Percentiles rank a stretch among this genome's conserved stretches.
These are phyloP conservation scores for Termitomyces sp. DNA, from an alignment of 768 basidiomycete genomes.

Conservation along the genomic window DNA sequence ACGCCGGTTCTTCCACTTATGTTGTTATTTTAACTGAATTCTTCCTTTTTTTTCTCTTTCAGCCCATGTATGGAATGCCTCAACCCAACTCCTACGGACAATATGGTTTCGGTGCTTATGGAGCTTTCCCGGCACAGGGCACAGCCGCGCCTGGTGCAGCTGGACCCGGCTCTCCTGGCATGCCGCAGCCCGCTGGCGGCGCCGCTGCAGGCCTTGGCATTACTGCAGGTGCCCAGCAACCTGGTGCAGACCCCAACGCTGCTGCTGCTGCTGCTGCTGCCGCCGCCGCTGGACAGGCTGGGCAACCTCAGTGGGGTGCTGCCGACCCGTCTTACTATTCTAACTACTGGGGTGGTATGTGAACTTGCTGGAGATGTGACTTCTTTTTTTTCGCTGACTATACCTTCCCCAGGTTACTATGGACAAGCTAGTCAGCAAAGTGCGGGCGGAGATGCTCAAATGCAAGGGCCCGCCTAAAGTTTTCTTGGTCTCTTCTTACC, in stretches of 20 bases:
- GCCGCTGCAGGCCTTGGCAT: constrained; percentile 55
- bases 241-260: constrained; percentile 53
- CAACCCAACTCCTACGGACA: constrained; percentile 78
- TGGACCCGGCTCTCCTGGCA: constrained; percentile 54
- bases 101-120: constrained; percentile 75
- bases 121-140: constrained; percentile 64
- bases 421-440: constrained; percentile 66
- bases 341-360: constrained; percentile 83
- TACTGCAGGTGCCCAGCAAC: constrained; percentile 54
- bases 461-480: constrained; percentile 47
- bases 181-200: constrained; percentile 55
- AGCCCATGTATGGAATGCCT: constrained; percentile 92
- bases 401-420: constrained; percentile 62
- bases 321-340: constrained; percentile 78
- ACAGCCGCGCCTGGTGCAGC: constrained; percentile 46
- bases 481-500: constrained; percentile 29
- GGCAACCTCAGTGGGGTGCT: constrained; percentile 75
- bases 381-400: constrained; percentile 6
- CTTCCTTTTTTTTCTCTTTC: constrained; percentile 9
- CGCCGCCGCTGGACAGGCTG: constrained; percentile 53
- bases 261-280: constrained; percentile 32
- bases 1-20: constrained; percentile 23
- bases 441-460: constrained; percentile 51
- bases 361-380: background rate
- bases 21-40: constrained; percentile 9